phyloP scores from a whole-genome alignment of 768 basidiomycete genomes.

The Russula emetica region DNA sequence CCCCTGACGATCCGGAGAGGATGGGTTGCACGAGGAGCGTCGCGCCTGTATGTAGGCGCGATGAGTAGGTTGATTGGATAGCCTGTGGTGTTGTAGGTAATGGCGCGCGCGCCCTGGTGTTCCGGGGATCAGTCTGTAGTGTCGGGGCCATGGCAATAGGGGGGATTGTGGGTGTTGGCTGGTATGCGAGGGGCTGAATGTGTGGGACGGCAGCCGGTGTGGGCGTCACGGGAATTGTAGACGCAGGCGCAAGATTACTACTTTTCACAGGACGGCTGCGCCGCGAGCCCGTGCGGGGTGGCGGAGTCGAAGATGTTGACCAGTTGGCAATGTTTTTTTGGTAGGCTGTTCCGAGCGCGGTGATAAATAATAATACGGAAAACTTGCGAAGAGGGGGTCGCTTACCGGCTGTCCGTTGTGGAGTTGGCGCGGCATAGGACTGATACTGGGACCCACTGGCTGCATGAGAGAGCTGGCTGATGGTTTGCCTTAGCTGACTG shows the following conservation, averaged over 20 bases:
- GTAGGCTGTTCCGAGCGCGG: conserved; percentile 41
- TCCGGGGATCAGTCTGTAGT: conserved; percentile 42
- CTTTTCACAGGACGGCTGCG: conserved; percentile 40
- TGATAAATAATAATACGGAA: neutral
- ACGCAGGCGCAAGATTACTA: conserved; percentile 41
- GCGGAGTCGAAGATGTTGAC: conserved; percentile 56
- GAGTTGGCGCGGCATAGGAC: conserved; percentile 34
- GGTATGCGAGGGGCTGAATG: conserved; percentile 30
- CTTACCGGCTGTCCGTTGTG: conserved; percentile 30
- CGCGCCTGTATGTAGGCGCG: conserved; percentile 85
- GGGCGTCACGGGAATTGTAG: conserved; percentile 24
- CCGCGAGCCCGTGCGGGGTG: conserved; percentile 45
- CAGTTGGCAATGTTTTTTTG: conserved; percentile 67
- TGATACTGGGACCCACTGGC: conserved; percentile 38
- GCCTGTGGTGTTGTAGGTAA: conserved; percentile 67
- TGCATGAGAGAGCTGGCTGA: conserved; percentile 46
- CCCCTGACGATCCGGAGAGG: conserved; percentile 36
- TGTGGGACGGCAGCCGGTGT: conserved; percentile 39
- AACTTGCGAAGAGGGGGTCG: neutral
- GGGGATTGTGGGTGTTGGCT: conserved; percentile 32
- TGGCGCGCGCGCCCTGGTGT: conserved; percentile 18
- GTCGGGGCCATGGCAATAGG: conserved; percentile 33
- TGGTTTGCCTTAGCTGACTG: conserved; percentile 58
- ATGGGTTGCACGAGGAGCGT: conserved; percentile 91
- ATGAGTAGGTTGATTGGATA: conserved; percentile 74